phyloP scores from a whole-genome alignment of 169 alveolate genomes.

The Neospora caninum region DNA sequence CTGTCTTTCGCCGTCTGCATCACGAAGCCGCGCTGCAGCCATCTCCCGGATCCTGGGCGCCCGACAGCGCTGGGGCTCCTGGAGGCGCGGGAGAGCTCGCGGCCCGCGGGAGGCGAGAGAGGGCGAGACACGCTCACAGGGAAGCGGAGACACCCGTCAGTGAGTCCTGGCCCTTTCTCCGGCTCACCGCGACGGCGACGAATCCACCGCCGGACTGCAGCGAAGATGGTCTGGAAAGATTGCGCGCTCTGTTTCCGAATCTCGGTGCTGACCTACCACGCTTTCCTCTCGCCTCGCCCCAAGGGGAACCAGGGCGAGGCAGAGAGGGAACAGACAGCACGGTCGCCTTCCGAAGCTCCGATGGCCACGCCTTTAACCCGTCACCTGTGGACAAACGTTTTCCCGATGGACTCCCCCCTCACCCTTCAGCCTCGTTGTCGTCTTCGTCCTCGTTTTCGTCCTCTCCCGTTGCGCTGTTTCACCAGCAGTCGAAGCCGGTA shows the following conservation, averaged over 20 bases:
- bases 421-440: neutral
- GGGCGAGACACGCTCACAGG: neutral
- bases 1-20: neutral
- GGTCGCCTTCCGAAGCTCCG: neutral
- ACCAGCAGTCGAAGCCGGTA: neutral
- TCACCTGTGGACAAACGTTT: neutral
- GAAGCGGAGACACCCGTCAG: neutral
- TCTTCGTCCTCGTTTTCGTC: neutral
- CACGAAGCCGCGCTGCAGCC: neutral
- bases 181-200: neutral
- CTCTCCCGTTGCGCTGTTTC: neutral
- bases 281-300: neutral
- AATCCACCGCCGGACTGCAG: conserved; percentile 34
- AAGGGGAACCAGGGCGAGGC: neutral
- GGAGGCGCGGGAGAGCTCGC: neutral
- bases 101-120: neutral
- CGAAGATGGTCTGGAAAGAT: neutral
- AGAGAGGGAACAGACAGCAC: neutral
- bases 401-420: too few species aligned
- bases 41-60: neutral
- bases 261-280: neutral
- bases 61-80: neutral
- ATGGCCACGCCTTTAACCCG: neutral
- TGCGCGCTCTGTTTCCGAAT: neutral
- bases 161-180: neutral